Conservation (phyloP, 768 basidiomycete species). For the Leccinum longicurvipes region DNA sequence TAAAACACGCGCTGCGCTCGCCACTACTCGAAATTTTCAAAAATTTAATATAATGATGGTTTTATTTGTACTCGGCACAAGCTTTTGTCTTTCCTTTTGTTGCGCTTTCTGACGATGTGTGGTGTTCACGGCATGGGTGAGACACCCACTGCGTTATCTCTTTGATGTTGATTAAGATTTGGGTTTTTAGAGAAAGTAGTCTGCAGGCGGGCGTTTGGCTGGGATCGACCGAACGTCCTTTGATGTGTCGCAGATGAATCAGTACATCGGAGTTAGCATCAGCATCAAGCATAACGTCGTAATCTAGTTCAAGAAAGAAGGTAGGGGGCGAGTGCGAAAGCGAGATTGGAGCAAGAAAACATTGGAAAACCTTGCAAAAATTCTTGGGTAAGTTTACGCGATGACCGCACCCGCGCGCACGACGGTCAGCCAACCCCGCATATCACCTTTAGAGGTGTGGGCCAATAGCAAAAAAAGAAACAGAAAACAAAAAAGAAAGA, state of each 20-base stretch:
- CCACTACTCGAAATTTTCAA: slow-evolving; percentile 7
- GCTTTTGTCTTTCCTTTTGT: background rate
- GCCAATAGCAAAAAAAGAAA: background rate
- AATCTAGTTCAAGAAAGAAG: background rate
- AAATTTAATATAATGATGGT: background rate
- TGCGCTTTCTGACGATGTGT: background rate
- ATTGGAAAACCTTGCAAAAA: slow-evolving; percentile 2
- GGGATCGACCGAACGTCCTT: slow-evolving; percentile 82
- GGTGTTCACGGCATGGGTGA: slow-evolving; percentile 16
- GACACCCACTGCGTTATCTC: background rate
- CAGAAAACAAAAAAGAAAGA: background rate
- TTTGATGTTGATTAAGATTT: slow-evolving; percentile 12
- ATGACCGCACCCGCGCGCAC: background rate
- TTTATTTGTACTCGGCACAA: background rate
- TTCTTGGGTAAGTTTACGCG: background rate
- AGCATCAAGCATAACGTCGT: background rate
- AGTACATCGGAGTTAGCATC: background rate
- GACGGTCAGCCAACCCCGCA: slow-evolving; percentile 22
- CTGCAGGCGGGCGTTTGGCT: slow-evolving; percentile 80
- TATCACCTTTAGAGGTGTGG: slow-evolving; percentile 21
- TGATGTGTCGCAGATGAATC: background rate
- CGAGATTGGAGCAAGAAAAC: background rate
- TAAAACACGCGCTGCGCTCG: slow-evolving; percentile 23
- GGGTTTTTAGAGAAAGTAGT: slow-evolving; percentile 70
- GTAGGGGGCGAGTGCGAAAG: background rate